These are phyloP conservation scores for Torulaspora delbrueckii DNA, from an alignment of 805 yeast species.

Conservation along the genomic window DNA sequence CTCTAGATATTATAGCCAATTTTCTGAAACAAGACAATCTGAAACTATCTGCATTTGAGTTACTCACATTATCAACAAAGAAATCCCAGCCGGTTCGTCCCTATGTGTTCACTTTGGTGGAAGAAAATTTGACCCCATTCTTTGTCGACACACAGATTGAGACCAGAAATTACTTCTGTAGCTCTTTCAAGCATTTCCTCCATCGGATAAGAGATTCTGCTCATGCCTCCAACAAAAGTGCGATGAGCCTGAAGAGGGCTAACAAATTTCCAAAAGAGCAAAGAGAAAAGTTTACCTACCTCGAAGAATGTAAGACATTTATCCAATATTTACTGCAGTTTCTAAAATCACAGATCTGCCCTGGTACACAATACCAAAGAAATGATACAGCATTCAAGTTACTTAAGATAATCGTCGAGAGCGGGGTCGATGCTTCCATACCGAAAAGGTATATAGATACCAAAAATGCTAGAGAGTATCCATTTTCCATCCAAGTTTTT, in stretches of 20 bases:
- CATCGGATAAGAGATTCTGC: slow-evolving; percentile 64
- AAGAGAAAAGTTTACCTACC: slow-evolving; percentile 23
- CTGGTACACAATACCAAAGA: slow-evolving; percentile 56
- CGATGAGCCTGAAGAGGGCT: slow-evolving; percentile 38
- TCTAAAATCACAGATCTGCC: slow-evolving; percentile 41
- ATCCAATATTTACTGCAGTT: slow-evolving; percentile 38
- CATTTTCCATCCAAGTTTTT: slow-evolving; percentile 45
- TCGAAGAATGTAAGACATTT: slow-evolving; percentile 38
- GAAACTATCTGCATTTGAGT: slow-evolving; percentile 53
- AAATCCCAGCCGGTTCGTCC: slow-evolving; percentile 53
- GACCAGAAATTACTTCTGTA: slow-evolving; percentile 58
- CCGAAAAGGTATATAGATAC: slow-evolving; percentile 36
- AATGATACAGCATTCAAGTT: slow-evolving; percentile 47
- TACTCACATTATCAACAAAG: slow-evolving; percentile 58
- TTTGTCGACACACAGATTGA: slow-evolving; percentile 66
- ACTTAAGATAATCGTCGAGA: slow-evolving; percentile 41
- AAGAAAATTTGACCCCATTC: slow-evolving; percentile 43
- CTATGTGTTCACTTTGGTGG: slow-evolving; percentile 42
- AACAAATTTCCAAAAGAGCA: slow-evolving; percentile 41
- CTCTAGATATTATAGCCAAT: slow-evolving; percentile 31
- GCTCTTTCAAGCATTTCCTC: slow-evolving; percentile 58
- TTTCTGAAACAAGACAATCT: slow-evolving; percentile 45
- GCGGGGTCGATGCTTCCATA: slow-evolving; percentile 53
- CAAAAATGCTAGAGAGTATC: slow-evolving; percentile 44
- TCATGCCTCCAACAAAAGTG: slow-evolving; percentile 52